phyloP scores from a whole-genome alignment of 495 filamentous ascomycete species.

The Evernia prunastri region DNA sequence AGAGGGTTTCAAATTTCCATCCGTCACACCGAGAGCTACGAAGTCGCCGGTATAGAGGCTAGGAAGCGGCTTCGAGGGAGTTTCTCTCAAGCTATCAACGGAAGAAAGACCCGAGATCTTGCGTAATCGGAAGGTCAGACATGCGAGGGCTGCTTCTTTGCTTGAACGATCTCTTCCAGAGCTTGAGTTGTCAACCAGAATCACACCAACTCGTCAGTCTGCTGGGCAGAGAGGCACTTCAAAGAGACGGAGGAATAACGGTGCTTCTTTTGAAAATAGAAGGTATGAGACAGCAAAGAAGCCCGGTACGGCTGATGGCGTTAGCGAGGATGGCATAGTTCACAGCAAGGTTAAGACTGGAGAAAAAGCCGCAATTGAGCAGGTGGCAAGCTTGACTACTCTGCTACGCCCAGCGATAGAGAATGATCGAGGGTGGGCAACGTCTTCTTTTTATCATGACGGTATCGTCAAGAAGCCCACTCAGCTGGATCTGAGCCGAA shows the following conservation, averaged over 20 bases:
- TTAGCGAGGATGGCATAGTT: background rate
- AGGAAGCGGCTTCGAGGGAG: constrained; percentile 20
- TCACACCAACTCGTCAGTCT: background rate
- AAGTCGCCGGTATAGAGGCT: constrained; percentile 11
- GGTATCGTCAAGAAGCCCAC: background rate
- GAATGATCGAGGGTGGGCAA: background rate
- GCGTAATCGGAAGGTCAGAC: background rate
- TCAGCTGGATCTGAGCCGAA: background rate
- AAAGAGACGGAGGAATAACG: background rate
- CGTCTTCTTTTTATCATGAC: background rate
- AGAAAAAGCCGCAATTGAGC: background rate
- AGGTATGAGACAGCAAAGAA: background rate
- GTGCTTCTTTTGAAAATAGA: background rate
- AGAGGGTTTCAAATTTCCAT: constrained; percentile 16
- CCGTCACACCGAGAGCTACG: constrained; percentile 12
- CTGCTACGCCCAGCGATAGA: background rate
- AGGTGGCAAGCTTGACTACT: background rate
- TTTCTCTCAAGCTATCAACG: background rate
- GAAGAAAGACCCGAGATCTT: background rate
- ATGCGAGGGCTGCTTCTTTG: background rate
- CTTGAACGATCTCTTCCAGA: background rate
- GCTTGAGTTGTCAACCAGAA: constrained; percentile 1
- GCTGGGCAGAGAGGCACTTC: background rate
- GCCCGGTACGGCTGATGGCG: background rate
- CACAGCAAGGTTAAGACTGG: background rate